Base-by-base conservation (phyloP, 2,329 filamentous ascomycete genomes). In the Fusarium tjaetaba region DNA sequence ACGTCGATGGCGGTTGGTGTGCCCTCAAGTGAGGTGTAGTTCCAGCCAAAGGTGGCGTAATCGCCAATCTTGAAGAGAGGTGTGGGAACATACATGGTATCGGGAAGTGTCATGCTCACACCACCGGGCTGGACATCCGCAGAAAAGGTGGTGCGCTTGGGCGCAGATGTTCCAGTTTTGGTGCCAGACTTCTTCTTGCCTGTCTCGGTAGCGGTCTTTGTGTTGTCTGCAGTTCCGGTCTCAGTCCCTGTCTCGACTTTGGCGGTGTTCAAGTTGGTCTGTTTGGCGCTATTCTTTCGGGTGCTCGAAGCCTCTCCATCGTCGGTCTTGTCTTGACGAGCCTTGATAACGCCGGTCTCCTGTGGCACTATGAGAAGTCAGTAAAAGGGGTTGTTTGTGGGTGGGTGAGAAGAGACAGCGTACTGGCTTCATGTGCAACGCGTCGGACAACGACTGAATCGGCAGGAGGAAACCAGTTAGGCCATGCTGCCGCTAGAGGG, bases 41-140 rank as follows among this genome's bases (percentile, higher is more conserved):
- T 92, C 89, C 90, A 92, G 52, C 82, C 86, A 81, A 88, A 90
- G 20, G 89, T 91, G 48, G 91, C 83, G 49, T 84, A 84, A 77
- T 91, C 86, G 69, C 88, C 87, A 69, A 92, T 89, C 77, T 89
- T 89, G 85, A 88, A 91, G 45, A 90, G 84, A 66, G 86, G 83
- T 15, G 85, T 83, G 32, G 84, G 83, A 16, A 82, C 81, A 9
- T 81, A 78, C 7, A 83, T 84, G 11, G 84, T 80, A 43, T 84
- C 82, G 2, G 90, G 90, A 4, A 84, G 86, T 49, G 88, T 74
- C 84, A 92, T 87, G 52, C 84, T 82, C 42, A 91, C 84, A 59
- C 84, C 82, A 56, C 88, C 90, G 5, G 85, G 83, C 14, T 86
- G 84, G 60, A 87, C 84, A 42, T 82, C 79, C 2, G 84, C 76